These are phyloP conservation scores for Botrytis cinerea DNA, from an alignment of 2,329 filamentous ascomycete genomes.

Conservation along the genomic window DNA sequence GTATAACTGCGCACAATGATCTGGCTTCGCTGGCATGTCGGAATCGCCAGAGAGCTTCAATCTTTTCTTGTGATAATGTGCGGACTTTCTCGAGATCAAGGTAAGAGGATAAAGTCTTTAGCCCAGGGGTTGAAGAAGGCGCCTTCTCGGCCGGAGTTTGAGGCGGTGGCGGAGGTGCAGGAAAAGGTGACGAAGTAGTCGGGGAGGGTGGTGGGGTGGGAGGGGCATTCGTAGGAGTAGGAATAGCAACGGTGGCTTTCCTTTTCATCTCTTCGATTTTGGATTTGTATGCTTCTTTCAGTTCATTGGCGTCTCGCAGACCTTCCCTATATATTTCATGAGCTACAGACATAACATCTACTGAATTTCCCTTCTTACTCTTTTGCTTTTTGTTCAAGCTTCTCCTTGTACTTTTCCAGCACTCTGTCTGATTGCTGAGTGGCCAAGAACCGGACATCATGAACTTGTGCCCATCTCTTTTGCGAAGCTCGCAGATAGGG, in stretches of 20 bases:
- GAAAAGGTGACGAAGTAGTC: constrained; percentile 40
- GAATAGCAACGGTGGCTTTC: constrained; percentile 58
- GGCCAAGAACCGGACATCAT: constrained; percentile 86
- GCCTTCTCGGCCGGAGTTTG: constrained; percentile 37
- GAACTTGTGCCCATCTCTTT: constrained; percentile 85
- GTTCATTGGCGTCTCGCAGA: constrained; percentile 67
- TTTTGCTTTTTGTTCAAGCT: constrained; percentile 80
- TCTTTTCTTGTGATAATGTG: constrained; percentile 73
- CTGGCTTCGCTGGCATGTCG: constrained; percentile 73
- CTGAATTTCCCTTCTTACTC: constrained; percentile 45
- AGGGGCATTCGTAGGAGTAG: constrained; percentile 39
- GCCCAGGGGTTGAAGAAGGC: constrained; percentile 41
- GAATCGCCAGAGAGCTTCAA: constrained; percentile 86
- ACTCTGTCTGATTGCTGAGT: constrained; percentile 71
- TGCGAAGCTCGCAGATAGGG: constrained; percentile 52
- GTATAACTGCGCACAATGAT: constrained; percentile 82
- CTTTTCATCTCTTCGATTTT: constrained; percentile 74
- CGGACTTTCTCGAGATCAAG: constrained; percentile 79
- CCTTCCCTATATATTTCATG: constrained; percentile 51
- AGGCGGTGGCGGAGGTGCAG: constrained; percentile 41
- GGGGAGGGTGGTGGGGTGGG: constrained; percentile 40
- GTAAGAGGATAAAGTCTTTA: constrained; percentile 65
- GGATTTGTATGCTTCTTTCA: constrained; percentile 82
- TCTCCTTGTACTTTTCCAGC: constrained; percentile 82
- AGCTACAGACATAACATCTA: not conserved